phyloP scores from a whole-genome alignment of 306 rosid genomes.

The Trichosanthes truncata region DNA sequence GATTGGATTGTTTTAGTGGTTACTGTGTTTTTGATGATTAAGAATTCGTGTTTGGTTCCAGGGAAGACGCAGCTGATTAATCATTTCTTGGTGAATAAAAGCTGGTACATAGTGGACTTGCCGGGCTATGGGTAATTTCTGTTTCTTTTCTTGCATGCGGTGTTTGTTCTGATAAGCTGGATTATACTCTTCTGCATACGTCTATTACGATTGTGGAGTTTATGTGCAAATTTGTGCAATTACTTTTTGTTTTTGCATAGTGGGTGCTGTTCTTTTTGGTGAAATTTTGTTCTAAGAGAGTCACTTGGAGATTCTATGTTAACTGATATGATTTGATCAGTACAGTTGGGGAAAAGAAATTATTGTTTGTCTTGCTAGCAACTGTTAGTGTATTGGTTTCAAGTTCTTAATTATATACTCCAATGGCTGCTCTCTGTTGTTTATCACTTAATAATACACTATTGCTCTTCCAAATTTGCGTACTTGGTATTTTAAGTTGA shows the following conservation, averaged over 20 bases:
- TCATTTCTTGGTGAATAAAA: slow-evolving; percentile 87
- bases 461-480: not conserved
- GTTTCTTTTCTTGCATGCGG: not conserved
- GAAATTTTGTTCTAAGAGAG: not conserved
- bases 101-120: slow-evolving; percentile 89
- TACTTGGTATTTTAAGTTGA: not conserved
- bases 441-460: not conserved
- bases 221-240: not conserved
- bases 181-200: not conserved
- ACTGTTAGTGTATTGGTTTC: not conserved
- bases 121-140: slow-evolving; percentile 83
- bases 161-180: not conserved
- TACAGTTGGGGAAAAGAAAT: not conserved
- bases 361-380: not conserved
- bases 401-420: not conserved
- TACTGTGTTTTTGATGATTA: not conserved
- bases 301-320: not conserved
- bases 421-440: not conserved
- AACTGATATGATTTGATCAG: not conserved
- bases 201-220: not conserved
- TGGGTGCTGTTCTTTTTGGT: not conserved
- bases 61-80: slow-evolving; percentile 94
- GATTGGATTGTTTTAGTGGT: not conserved
- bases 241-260: not conserved
- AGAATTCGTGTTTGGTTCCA: slow-evolving; percentile 16